Percentiles rank a stretch among this genome's conserved stretches.
Conservation (phyloP, 2,329 filamentous ascomycete species). For the Trichoderma arundinaceum region DNA sequence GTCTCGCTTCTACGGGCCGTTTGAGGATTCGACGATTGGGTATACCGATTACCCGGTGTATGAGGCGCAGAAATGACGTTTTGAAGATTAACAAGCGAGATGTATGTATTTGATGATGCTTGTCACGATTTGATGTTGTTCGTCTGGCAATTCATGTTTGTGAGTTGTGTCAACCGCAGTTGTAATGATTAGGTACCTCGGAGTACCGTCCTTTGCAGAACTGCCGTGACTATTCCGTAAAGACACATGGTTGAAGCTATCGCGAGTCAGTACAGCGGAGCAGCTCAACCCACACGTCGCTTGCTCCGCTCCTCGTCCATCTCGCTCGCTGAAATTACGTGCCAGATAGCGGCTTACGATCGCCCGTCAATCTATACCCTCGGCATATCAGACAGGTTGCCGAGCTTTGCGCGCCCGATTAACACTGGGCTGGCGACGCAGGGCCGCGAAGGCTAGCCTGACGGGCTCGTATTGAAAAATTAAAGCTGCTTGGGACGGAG, state of each 20-base stretch:
- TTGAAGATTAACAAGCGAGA: not conserved
- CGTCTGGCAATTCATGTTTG: not conserved
- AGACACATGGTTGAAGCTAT: not conserved
- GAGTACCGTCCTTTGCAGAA: not conserved
- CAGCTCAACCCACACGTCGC: too few relatives aligned
- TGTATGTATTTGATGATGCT: not conserved
- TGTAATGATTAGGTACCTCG: not conserved
- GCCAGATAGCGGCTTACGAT: not conserved
- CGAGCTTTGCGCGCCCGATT: not conserved
- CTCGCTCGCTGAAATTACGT: not conserved
- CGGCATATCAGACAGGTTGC: not conserved
- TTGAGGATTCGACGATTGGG: conserved; percentile 43
- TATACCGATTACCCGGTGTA: conserved; percentile 46
- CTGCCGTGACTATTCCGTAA: not conserved
- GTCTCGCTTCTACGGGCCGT: conserved; percentile 51
- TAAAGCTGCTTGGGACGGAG: not conserved
- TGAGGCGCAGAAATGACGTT: conserved; percentile 1
- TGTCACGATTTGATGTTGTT: not conserved
- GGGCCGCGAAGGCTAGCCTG: not conserved
- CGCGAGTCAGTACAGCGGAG: conserved; percentile 7
- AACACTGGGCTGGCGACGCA: not conserved
- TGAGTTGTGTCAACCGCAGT: too few relatives aligned
- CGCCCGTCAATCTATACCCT: not conserved
- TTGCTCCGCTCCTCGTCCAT: not conserved
- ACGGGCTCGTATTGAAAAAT: not conserved